Evolutionary conservation across 257 asterid genomes (phyloP), one percentile per base, ranked within the genome.

Genomic region (Coffea eugenioides): DNA sequence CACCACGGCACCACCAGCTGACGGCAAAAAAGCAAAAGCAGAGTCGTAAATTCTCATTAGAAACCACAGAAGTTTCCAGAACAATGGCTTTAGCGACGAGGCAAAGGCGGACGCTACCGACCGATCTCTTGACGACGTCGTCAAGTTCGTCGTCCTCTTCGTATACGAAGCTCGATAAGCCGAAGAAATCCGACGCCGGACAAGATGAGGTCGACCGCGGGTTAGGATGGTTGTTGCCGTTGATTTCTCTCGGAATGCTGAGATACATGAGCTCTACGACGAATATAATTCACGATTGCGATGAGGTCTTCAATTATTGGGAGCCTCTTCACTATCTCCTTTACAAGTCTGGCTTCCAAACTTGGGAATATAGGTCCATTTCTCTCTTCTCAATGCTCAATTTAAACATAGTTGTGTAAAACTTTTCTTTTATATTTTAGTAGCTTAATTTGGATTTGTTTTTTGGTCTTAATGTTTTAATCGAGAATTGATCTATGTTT

Each of bases 291-390:
- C 99, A 94, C 87, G 98, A 96, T 77, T 96, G 99, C 83, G 99
- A 96, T 13, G 99, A 96, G 90, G 97, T 92, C 67, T 96, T 94
- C 88, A 96, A 96, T 92, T 96, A 96, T 74, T 96, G 99, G 98
- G 99, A 96, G 90, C 99, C 99, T 48, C 95, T 94, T 67, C 99
- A 96, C 79, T 94, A 87, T 84, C 90, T 96, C 45, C 96, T 96
- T 74, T 96, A 92, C 86, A 92, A 94, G 83, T 85, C 98, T 70
- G 98, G 99, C 39, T 96, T 96, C 82, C 99, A 96, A 79, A 94
- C 99, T 69, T 96, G 99, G 99, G 99, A 96, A 81, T 96, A 96
- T 90, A 92, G 99, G 99, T 93, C 48, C 34, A 14, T 52, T 80
- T 54, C 52, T 45, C 54, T 25, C 51, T 54, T 31, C 18, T 57